Evolutionary conservation across 352 stramenopile genomes (phyloP).

Genomic region (Phytophthora palmivora): DNA sequence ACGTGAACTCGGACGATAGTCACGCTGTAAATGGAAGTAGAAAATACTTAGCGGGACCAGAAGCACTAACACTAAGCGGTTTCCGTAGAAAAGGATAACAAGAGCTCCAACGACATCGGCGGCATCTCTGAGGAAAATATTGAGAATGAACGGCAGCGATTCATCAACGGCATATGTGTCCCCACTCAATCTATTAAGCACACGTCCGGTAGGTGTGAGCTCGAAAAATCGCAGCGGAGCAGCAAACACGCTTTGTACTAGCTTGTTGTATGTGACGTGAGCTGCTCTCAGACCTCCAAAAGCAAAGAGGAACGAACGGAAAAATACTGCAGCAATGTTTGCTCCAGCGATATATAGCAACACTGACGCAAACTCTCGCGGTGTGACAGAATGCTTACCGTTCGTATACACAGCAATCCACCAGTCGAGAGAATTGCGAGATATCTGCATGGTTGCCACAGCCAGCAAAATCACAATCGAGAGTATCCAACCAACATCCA

Average conservation of each 20-base stretch:
- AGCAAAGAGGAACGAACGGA: constrained; percentile 88
- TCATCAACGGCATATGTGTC: constrained; percentile 89
- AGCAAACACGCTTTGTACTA: constrained; percentile 63
- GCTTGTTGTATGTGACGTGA: constrained; percentile 56
- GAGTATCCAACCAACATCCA: constrained; percentile 56
- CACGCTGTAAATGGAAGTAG: constrained; percentile 69
- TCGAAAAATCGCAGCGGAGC: constrained; percentile 78
- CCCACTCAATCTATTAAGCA: constrained; percentile 82
- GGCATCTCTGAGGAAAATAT: constrained; percentile 88
- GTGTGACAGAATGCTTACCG: constrained; percentile 55
- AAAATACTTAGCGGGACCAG: constrained; percentile 74
- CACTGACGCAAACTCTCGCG: constrained; percentile 57
- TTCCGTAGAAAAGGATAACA: constrained; percentile 83
- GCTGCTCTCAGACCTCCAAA: constrained; percentile 80
- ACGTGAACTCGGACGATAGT: constrained; percentile 77
- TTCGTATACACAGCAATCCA: constrained; percentile 89
- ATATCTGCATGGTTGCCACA: constrained; percentile 78
- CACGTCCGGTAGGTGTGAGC: constrained; percentile 63
- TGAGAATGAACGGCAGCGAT: constrained; percentile 89
- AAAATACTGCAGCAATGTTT: constrained; percentile 74
- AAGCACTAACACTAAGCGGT: constrained; percentile 74
- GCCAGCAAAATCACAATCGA: constrained; percentile 57
- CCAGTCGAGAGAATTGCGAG: constrained; percentile 80
- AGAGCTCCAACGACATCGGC: constrained; percentile 76
- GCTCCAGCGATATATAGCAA: constrained; percentile 69